These are phyloP conservation scores for Candida jianshihensis DNA, from an alignment of 805 yeast species.

Conservation along the genomic window DNA sequence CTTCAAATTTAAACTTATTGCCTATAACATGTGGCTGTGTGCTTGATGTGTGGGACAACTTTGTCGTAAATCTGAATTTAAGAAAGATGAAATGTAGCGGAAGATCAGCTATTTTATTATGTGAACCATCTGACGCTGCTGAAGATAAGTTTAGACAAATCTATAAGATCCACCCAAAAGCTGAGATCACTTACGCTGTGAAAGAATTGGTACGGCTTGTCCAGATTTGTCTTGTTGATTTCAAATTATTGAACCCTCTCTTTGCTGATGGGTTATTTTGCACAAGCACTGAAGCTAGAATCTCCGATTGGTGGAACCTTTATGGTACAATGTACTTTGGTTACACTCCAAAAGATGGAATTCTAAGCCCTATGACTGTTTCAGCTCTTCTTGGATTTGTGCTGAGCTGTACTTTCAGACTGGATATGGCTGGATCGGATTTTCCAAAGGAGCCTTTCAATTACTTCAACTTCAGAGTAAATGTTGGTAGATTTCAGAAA, in stretches of 20 bases:
- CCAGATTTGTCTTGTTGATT: constrained; percentile 74
- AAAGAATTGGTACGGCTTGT: constrained; percentile 62
- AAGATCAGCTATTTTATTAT: constrained; percentile 65
- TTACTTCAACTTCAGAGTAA: constrained; percentile 55
- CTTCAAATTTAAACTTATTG: constrained; percentile 64
- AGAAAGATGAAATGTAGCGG: constrained; percentile 79
- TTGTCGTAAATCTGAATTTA: constrained; percentile 69
- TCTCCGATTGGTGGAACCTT: constrained; percentile 74
- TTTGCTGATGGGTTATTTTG: constrained; percentile 85
- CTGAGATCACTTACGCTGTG: constrained; percentile 20
- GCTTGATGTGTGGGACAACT: constrained; percentile 42
- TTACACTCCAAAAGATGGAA: constrained; percentile 39
- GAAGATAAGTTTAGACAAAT: constrained; percentile 76
- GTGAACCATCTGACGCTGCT: constrained; percentile 69
- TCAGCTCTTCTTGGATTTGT: constrained; percentile 77
- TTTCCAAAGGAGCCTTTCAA: constrained; percentile 84
- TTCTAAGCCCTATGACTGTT: constrained; percentile 59
- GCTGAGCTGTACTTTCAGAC: constrained; percentile 54
- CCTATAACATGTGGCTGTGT: constrained; percentile 55
- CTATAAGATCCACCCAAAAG: constrained; percentile 47
- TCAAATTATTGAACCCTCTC: constrained; percentile 58
- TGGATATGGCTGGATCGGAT: constrained; percentile 54
- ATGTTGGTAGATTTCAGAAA: constrained; percentile 75
- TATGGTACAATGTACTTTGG: constrained; percentile 48
- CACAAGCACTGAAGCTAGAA: constrained; percentile 64